A percentile compares a stretch with the other conserved stretches of the same genome.
Evolutionary conservation across 2,329 filamentous ascomycete species (phyloP).

Genomic region (Monosporascus sp.): DNA sequence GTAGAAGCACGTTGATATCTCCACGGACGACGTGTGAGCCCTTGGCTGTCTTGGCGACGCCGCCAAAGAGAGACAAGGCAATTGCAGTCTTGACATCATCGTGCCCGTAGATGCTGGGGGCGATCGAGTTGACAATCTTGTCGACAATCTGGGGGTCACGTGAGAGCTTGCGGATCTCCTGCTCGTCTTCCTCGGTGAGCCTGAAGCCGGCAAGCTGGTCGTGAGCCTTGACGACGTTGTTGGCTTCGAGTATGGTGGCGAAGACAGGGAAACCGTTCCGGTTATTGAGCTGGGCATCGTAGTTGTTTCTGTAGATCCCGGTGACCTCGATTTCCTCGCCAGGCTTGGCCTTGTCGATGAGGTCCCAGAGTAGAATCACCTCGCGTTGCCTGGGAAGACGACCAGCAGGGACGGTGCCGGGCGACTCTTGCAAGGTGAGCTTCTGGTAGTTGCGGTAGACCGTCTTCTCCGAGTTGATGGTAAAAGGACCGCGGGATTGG

Average conservation of each 20-base stretch:
- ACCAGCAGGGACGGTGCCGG: constrained; percentile 91
- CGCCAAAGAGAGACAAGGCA: constrained; percentile 88
- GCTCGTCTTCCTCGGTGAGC: constrained; percentile 91
- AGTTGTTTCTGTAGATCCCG: constrained; percentile 96
- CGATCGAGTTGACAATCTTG: constrained; percentile 87
- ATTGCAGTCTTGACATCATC: constrained; percentile 96
- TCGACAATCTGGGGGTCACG: constrained; percentile 89
- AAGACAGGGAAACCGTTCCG: constrained; percentile 98
- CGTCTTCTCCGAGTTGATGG: constrained; percentile 92
- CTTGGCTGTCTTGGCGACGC: constrained; percentile 85
- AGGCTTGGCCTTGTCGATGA: constrained; percentile 94
- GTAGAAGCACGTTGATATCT: constrained; percentile 94
- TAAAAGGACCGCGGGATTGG: constrained; percentile 91
- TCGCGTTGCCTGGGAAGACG: constrained; percentile 90
- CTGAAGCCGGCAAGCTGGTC: constrained; percentile 96
- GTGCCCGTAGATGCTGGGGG: constrained; percentile 96
- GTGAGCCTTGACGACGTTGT: constrained; percentile 94
- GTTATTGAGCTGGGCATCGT: constrained; percentile 95
- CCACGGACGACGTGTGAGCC: constrained; percentile 88
- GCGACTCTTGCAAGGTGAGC: constrained; percentile 92
- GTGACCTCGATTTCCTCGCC: constrained; percentile 97
- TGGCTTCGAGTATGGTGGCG: constrained; percentile 94
- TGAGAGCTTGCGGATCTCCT: constrained; percentile 79
- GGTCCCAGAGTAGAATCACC: constrained; percentile 91
- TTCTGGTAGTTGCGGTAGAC: constrained; percentile 99